Evolutionary conservation across 306 rosid genomes (phyloP), one percentile per base, ranked within the genome.

Genomic region (Astragalus membranaceus): DNA sequence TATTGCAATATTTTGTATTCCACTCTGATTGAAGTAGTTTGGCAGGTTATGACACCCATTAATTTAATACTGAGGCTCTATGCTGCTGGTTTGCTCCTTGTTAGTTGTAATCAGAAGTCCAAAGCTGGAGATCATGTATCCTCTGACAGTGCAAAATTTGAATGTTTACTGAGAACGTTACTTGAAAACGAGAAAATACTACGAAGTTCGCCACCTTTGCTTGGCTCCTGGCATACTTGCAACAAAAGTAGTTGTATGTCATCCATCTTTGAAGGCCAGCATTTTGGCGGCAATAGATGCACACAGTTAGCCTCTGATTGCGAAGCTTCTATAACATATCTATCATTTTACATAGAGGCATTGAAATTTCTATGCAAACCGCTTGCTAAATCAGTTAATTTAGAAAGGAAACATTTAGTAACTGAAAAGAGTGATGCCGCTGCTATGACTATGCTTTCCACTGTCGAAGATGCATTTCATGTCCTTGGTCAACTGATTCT

Each of bases 41-140:
- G 80, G 79, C 88, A 93, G 96, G 86, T 69, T 59, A 71, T 33
- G 69, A 39, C 75, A 39, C 92, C 92, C 69, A 65, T 85, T 36
- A 70, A 72, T 76, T 70, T 80, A 82, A 85, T 90, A 72, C 56
- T 93, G 85, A 90, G 88, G 75, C 80, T 90, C 69, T 85, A 88
- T 80, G 83, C 90, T 16, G 77, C 81, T 62, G 97, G 90, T 17
- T 79, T 90, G 80, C 73, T 71, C 69, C 81, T 85, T 56, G 32
- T 70, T 50, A 70, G 83, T 78, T 68, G 70, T 52, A 69, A 66
- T 58, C 29, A 72, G 58, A 85, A 33, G 71, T 76, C 76, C 53
- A 79, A 76, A 64, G 69, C 51, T 62, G 81, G 70, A 60, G 82
- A 84, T 64, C 70, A 23, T 49, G 77, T 74, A 79, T 77, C 79